Evolutionary conservation across 805 yeast genomes (phyloP).

Genomic region (Teunomyces gatunensis): DNA sequence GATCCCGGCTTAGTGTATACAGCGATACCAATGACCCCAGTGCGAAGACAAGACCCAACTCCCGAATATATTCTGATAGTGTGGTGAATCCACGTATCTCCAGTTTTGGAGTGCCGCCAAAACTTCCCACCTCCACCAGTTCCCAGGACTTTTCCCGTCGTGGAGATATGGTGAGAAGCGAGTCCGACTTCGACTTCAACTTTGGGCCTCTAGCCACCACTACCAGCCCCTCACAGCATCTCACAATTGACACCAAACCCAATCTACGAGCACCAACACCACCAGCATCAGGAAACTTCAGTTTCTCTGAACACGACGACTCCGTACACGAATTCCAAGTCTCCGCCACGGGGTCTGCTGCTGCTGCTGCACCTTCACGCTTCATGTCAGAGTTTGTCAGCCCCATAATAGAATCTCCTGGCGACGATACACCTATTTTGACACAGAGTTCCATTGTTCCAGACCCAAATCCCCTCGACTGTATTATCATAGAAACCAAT

Average conservation of each 20-base stretch:
- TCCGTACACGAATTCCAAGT: constrained; percentile 19
- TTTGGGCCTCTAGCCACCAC: neutral
- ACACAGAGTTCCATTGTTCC: neutral
- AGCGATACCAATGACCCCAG: constrained; percentile 5
- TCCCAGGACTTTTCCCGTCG: constrained; percentile 5
- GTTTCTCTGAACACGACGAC: constrained; percentile 27
- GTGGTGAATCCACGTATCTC: constrained; percentile 12
- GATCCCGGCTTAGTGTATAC: constrained; percentile 11
- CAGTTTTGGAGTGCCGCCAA: neutral
- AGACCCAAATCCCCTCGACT: neutral
- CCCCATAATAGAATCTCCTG: constrained; percentile 16
- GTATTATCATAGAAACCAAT: neutral
- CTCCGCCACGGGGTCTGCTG: constrained; percentile 8
- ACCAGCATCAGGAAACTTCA: constrained; percentile 11
- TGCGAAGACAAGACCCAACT: neutral
- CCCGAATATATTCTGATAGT: constrained; percentile 19
- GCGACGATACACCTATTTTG: constrained; percentile 3
- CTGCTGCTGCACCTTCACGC: neutral
- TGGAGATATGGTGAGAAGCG: constrained; percentile 1
- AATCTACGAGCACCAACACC: neutral
- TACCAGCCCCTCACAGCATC: neutral
- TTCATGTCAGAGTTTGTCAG: constrained; percentile 11
- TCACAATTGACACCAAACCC: neutral
- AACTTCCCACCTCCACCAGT: constrained; percentile 4
- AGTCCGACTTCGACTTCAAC: neutral